These are phyloP conservation scores for Hibiscus tridactylites DNA, from an alignment of 345 rosid genomes.

Conservation along the genomic window DNA sequence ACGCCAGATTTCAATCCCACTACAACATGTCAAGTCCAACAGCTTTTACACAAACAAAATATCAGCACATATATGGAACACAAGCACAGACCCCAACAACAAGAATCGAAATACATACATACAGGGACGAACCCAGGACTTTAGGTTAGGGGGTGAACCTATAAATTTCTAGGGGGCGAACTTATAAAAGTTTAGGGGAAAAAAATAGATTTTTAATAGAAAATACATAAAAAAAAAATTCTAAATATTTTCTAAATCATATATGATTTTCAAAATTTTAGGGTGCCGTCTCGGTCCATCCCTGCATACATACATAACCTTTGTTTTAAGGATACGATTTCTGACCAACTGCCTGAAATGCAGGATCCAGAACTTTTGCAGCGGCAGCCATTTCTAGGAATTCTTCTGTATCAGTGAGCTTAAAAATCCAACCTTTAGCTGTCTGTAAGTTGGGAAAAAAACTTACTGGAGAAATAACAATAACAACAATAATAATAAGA, in stretches of 20 bases:
- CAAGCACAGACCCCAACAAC: constrained; percentile 14
- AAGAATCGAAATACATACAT: too few relatives aligned
- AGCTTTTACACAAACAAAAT: constrained; percentile 9
- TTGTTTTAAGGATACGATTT: constrained; percentile 65
- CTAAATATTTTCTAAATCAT: too few relatives aligned
- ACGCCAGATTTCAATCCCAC: constrained; percentile 96
- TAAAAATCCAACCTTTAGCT: constrained; percentile 7
- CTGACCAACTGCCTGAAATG: constrained; percentile 93
- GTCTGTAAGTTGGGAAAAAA: constrained; percentile 9
- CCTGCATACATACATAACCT: background rate
- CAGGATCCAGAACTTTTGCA: constrained; percentile 77
- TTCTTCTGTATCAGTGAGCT: constrained; percentile 9
- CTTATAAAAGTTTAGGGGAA: too few relatives aligned
- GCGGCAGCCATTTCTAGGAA: constrained; percentile 62
- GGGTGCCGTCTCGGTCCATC: too few relatives aligned
- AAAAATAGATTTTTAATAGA: too few relatives aligned
- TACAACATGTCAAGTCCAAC: constrained; percentile 53
- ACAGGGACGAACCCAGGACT: too few relatives aligned
- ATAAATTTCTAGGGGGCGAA: too few relatives aligned
- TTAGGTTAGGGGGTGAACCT: too few relatives aligned
- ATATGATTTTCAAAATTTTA: too few relatives aligned
- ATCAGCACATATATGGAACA: constrained; percentile 1
- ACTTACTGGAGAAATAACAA: background rate
- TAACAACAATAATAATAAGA: too few relatives aligned
- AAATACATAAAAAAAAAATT: too few relatives aligned